Conservation (phyloP, 441 rosid genomes). For the Croton setiger region DNA sequence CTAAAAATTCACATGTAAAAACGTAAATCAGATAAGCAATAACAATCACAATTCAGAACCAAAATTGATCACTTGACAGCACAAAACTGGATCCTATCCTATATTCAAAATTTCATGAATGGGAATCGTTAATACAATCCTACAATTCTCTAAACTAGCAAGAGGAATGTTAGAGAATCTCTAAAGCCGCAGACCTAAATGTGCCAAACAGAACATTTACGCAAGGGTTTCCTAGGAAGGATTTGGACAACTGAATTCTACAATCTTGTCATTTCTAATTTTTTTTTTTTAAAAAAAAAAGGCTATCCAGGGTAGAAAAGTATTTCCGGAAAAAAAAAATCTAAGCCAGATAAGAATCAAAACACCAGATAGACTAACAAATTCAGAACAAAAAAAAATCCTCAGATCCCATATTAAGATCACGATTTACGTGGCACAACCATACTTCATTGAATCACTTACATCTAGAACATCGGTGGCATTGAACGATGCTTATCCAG, state of each 20-base stretch:
- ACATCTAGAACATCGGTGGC: not conserved
- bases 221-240: not conserved
- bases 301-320: not conserved
- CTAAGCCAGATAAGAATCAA: not conserved
- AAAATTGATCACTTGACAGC: not conserved
- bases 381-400: slow-evolving; percentile 8
- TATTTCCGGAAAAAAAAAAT: not conserved
- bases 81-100: not conserved
- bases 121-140: not conserved
- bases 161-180: not conserved
- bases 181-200: not conserved
- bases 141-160: not conserved
- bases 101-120: not conserved
- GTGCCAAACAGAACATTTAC: not conserved
- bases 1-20: slow-evolving; percentile 21
- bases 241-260: not conserved
- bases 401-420: slow-evolving; percentile 21
- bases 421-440: not conserved
- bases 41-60: not conserved
- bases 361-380: no score
- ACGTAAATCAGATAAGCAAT: slow-evolving; percentile 4
- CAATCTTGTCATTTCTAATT: not conserved
- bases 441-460: not conserved
- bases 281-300: not conserved
- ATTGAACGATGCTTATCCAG: not conserved